Base-by-base conservation (phyloP, 1,284 basidiomycete genomes). In the Cystobasidium slooffiae region DNA sequence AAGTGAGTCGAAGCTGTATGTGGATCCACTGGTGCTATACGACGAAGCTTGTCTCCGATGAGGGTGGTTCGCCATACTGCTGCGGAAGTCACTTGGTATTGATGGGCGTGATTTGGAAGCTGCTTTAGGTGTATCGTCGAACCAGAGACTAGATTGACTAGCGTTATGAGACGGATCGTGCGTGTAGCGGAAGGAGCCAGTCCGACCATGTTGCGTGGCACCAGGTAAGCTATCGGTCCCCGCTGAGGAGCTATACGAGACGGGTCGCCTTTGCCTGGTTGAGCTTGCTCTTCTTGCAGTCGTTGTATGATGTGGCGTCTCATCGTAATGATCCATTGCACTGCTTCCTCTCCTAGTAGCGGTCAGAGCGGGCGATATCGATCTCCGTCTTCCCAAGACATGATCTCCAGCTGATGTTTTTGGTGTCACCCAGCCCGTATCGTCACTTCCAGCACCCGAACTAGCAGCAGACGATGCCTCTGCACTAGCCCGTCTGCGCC, bases 361-460 rank as follows among this genome's bases (percentile, higher is more conserved):
- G 41, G 47, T 66, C 3, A 66, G 37, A 51, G 22, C 37, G 41
- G 64, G 64, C 16, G 64, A 66, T 8, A 66, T 49, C 14, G 64
- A 66, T 53, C 64, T 43, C 43, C 49, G 31, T n/a, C 64, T 22
- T 18, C 18, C 6, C 18, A 22, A 9, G 0, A 14, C 16, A 51
- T 31, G 31, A 31, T 66, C 64, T 8, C 64, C 64, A 66, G 49
- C 64, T 18, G 68, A 69, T 39, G 69, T 72, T 39, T 64, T 72
- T 1, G 69, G 69, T 9, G 69, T 72, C 16, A 61, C 41, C 69
- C 69, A 72, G 58, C 69, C 69, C 16, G 69, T 64, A 37, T 72
- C 69, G 43, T 72, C 69, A 47, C 69, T 72, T 37, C 49, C 55
- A 18, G 47, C 61, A 24, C 20, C 59, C n/a, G 69, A 72, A 51